A percentile compares a stretch with the other conserved stretches of the same genome.
Evolutionary conservation across 2,329 filamentous ascomycete species (phyloP).

Genomic region (Aspergillus hiratsukae): DNA sequence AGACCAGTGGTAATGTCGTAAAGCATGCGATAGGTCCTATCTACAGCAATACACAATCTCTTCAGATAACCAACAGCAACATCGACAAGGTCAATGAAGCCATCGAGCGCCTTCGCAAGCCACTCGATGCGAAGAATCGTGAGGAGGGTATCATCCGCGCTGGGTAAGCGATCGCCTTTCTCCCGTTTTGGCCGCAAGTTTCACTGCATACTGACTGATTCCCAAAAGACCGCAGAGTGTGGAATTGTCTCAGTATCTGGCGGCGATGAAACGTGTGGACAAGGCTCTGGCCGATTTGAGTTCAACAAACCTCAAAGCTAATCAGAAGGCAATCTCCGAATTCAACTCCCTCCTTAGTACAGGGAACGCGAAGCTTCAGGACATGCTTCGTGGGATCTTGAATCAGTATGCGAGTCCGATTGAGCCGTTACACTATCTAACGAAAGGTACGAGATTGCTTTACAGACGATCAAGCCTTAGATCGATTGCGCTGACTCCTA

Average conservation of each 20-base stretch:
- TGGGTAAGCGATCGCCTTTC: conserved; percentile 48
- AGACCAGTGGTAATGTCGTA: conserved; percentile 84
- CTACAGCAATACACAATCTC: conserved; percentile 82
- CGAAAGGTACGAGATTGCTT: conserved; percentile 59
- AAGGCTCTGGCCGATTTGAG: conserved; percentile 80
- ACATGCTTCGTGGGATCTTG: conserved; percentile 73
- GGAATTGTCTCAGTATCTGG: conserved; percentile 78
- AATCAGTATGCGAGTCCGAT: conserved; percentile 73
- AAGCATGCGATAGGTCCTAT: conserved; percentile 89
- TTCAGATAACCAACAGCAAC: conserved; percentile 85
- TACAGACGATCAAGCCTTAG: not conserved
- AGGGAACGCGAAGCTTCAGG: conserved; percentile 78
- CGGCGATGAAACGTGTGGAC: conserved; percentile 82
- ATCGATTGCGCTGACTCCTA: conserved; percentile 28
- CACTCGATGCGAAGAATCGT: conserved; percentile 84
- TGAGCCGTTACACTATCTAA: conserved; percentile 88
- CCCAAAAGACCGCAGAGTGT: conserved; percentile 65
- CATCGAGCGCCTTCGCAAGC: conserved; percentile 82
- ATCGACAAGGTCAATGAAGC: conserved; percentile 80
- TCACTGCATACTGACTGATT: not conserved
- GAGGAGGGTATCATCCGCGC: conserved; percentile 88
- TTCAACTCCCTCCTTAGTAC: conserved; percentile 71
- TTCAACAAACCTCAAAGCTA: conserved; percentile 84
- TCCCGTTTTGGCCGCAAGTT: not conserved
- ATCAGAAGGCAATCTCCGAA: conserved; percentile 81